Evolutionary conservation across 257 asterid species (phyloP).

Genomic region (Cordia subcordata): DNA sequence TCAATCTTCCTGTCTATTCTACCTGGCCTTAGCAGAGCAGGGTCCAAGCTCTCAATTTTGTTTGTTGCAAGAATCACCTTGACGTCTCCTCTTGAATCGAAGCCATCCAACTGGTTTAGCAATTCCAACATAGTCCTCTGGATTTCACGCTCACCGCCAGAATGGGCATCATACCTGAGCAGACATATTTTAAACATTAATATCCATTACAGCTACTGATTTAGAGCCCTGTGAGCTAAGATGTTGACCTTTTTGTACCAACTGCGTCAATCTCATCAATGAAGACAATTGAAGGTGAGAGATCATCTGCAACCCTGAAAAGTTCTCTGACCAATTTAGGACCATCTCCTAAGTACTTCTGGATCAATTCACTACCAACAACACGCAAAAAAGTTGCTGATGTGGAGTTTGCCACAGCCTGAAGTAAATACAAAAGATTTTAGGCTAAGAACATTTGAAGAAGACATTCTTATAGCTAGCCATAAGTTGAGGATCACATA

Average conservation of each 20-base stretch:
- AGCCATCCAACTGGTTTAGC: conserved; percentile 87
- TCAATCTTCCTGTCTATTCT: conserved; percentile 88
- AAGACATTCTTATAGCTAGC: not conserved
- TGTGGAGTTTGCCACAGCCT: conserved; percentile 98
- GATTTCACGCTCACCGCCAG: conserved; percentile 97
- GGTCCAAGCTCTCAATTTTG: conserved; percentile 85
- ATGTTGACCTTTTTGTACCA: conserved; percentile 74
- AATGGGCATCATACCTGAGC: conserved; percentile 83
- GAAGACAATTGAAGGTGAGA: conserved; percentile 90
- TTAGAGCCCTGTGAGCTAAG: conserved; percentile 3
- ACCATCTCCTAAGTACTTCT: conserved; percentile 93
- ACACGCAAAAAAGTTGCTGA: conserved; percentile 97
- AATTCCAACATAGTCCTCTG: conserved; percentile 95
- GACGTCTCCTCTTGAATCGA: conserved; percentile 94
- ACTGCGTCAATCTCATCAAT: conserved; percentile 94
- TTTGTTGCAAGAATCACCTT: conserved; percentile 92
- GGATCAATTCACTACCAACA: conserved; percentile 92
- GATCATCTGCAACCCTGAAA: conserved; percentile 93
- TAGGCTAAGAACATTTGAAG: not conserved
- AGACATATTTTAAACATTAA: not conserved
- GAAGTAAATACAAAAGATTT: conserved; percentile 12
- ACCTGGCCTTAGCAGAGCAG: conserved; percentile 90
- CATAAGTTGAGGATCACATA: not conserved
- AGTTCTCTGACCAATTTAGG: conserved; percentile 96
- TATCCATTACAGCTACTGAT: not conserved